Conservation (phyloP, 495 filamentous ascomycete species). For the Talaromyces borbonicus region DNA sequence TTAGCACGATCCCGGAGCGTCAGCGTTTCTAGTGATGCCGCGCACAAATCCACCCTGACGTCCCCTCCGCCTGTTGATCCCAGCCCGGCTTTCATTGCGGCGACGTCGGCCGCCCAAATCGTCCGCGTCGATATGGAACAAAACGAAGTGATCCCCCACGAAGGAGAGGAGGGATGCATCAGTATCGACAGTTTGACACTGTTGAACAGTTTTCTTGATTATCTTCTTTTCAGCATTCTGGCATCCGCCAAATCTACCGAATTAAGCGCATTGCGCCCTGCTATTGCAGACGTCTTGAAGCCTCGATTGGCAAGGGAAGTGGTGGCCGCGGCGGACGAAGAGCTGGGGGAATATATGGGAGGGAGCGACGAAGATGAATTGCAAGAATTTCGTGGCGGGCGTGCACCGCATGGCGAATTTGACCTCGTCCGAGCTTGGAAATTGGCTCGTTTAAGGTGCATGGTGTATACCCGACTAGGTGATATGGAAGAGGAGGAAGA, state of each 20-base stretch:
- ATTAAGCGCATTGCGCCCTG: conserved; percentile 65
- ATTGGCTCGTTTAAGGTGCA: conserved; percentile 79
- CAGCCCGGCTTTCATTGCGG: conserved; percentile 78
- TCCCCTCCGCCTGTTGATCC: conserved; percentile 67
- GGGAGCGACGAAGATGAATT: conserved; percentile 62
- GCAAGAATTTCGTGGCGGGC: conserved; percentile 41
- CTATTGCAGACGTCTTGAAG: conserved; percentile 80
- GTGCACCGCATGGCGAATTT: conserved; percentile 52
- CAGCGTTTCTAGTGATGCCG: conserved; percentile 33
- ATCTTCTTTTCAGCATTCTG: conserved; percentile 82
- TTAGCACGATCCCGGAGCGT: conserved; percentile 32
- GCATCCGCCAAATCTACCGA: conserved; percentile 72
- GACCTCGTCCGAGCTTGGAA: conserved; percentile 87
- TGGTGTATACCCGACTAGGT: conserved; percentile 95
- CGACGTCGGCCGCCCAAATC: conserved; percentile 82
- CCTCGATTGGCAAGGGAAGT: conserved; percentile 80
- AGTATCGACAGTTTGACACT: conserved; percentile 49
- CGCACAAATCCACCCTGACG: conserved; percentile 33
- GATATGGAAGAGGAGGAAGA: conserved; percentile 98
- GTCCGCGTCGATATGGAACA: conserved; percentile 79
- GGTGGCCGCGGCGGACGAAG: conserved; percentile 79
- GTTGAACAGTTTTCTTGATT: conserved; percentile 89
- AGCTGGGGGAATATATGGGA: conserved; percentile 78
- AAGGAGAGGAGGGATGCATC: conserved; percentile 52
- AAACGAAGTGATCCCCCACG: conserved; percentile 54